phyloP scores from a whole-genome alignment of 352 stramenopile species.

The Globisporangium takayamanum region DNA sequence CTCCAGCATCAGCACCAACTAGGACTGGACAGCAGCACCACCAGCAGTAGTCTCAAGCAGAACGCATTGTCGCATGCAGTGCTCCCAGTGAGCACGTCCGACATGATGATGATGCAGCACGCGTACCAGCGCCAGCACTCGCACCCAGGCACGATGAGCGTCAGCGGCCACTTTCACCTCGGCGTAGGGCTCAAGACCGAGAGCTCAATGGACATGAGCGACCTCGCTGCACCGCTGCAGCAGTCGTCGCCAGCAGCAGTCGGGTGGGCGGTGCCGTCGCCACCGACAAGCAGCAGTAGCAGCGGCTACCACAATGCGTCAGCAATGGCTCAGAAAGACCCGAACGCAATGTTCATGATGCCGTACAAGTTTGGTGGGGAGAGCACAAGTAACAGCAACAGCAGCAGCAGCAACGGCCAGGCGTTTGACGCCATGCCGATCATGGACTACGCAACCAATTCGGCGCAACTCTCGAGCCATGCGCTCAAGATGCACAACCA shows the following conservation, averaged over 20 bases:
- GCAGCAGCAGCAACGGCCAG: neutral
- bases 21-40: neutral
- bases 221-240: constrained; percentile 10
- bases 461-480: constrained; percentile 9
- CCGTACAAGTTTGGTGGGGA: constrained; percentile 27
- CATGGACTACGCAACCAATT: constrained; percentile 22
- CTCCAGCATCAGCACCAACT: neutral
- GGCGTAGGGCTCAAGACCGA: constrained; percentile 8
- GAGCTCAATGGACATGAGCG: constrained; percentile 17
- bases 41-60: constrained; percentile 14
- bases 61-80: constrained; percentile 21
- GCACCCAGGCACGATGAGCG: constrained; percentile 8
- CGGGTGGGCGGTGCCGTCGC: neutral
- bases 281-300: no score
- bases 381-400: constrained; percentile 4
- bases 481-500: constrained; percentile 18
- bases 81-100: constrained; percentile 20
- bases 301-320: no score
- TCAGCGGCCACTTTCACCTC: constrained; percentile 6
- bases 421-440: constrained; percentile 17
- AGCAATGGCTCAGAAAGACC: no score
- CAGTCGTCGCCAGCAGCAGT: neutral
- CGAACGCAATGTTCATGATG: constrained; percentile 12
- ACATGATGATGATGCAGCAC: constrained; percentile 19
- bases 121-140: constrained; percentile 20